Evolutionary conservation across 2,329 filamentous ascomycete genomes (phyloP), one percentile per base, ranked within the genome.

Genomic region (Hymenoscyphus occultus): DNA sequence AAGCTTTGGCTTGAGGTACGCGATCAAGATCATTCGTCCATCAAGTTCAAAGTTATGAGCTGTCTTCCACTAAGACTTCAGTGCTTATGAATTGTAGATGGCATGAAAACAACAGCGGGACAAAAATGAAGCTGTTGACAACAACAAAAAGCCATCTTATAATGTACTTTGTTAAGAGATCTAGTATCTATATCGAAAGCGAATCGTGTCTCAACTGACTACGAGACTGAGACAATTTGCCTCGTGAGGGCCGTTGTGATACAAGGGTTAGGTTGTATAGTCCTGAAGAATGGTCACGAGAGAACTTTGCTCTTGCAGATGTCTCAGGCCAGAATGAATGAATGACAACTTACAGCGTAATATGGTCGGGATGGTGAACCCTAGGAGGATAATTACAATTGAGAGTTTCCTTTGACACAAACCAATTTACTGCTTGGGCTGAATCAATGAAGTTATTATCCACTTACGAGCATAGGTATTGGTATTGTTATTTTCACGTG

Each of bases 11-110:
- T 39, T 48, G 42, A 72, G 70, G 68, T 62, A 71, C 66, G 42
- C 40, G 6, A 51, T 31, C 39, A 64, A 13, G 39, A 61, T 64
- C 19, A 70, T 69, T 72, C 63, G 69, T 71, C 65, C 63, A 70
- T 64, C 65, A 7, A 35, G 35, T 12, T 22, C n/a, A 22, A n/a
- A 13, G 9, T 12, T n/a, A 13, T 22, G 45, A 51, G 45, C 19
- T 28, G 45, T 51, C 45, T 10, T 51, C 45, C 45, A 51, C 7
- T 51, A 51, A 19, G n/a, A 22, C 19, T 22, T 22, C 5, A 22
- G 45, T 51, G 7, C 45, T 51, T 28, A 19, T 19, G 12, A n/a
- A 51, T 3, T 22, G 45, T 22, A 51, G 22, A 51, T 22, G 12
- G 3, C 4, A 51, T 19, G 45, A 19, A 51, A 22, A 51, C 10